These are phyloP conservation scores for Harrya chromipes DNA, from an alignment of 768 basidiomycete species.

Conservation along the genomic window DNA sequence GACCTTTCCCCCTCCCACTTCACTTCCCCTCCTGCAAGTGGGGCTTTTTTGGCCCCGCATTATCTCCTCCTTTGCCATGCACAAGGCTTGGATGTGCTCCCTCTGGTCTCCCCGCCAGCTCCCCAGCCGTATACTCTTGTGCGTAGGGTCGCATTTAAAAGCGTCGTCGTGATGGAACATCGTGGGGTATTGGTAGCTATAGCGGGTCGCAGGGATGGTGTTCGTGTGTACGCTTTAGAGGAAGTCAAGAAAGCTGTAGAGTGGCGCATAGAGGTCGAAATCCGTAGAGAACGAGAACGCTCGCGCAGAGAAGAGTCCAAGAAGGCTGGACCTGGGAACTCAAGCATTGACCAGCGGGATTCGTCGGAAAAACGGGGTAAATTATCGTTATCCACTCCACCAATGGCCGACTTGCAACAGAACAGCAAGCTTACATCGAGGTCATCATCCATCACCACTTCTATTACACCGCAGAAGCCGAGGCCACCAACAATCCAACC, in stretches of 20 bases:
- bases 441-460: constrained; percentile 18
- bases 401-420: constrained; percentile 32
- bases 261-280: constrained; percentile 82
- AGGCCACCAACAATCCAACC: constrained; percentile 26
- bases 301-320: constrained; percentile 66
- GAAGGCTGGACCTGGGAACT: constrained; percentile 38
- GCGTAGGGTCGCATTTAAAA: constrained; percentile 78
- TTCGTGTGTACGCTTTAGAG: constrained; percentile 84
- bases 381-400: constrained; percentile 48
- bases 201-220: constrained; percentile 81
- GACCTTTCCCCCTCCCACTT: constrained; percentile 76
- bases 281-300: constrained; percentile 71
- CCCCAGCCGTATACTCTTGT: constrained; percentile 79
- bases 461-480: constrained; percentile 23
- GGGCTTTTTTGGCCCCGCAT: constrained; percentile 77
- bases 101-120: constrained; percentile 69
- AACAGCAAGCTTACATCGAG: constrained; percentile 18
- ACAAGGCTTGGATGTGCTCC: constrained; percentile 85
- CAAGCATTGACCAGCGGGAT: constrained; percentile 37
- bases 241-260: constrained; percentile 84
- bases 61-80: constrained; percentile 82
- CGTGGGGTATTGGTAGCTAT: constrained; percentile 89
- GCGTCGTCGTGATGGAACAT: constrained; percentile 90
- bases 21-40: constrained; percentile 69
- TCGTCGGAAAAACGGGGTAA: constrained; percentile 48